Base-by-base conservation (phyloP, 2,329 filamentous ascomycete species). In the Sphaerulina musiva region DNA sequence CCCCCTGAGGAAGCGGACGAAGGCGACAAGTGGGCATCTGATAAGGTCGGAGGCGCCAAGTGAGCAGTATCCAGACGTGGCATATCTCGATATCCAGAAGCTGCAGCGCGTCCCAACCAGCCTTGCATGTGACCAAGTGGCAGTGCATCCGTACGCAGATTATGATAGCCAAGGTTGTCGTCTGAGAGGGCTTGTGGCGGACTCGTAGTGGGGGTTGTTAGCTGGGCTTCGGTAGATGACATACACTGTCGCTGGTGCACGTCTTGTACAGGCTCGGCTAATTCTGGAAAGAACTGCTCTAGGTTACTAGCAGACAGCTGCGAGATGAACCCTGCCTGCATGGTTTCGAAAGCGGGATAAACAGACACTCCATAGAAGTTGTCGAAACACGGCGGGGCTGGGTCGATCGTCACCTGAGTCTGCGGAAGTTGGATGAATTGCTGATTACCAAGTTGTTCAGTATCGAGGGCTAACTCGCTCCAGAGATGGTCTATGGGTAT, bases 1-100 rank as follows among this genome's bases (percentile, higher is more conserved):
- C 46, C 58, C 11, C 53, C 51, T 2, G 60, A 57, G 9, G 60
- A 61, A 11, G 59, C 59, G 9, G 60, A 62, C 5, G 55, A 58
- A 9, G 60, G 60, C 12, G 60, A 59, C 11, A 53, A 53, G 41
- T 56, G 51, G 2, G 49, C 46, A 5, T 54, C 46, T 5, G 45
- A 45, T 11, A 17, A 3, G 4, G 53, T 40, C 1, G 60, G 60
- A 11, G 52, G 52, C 20, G 46, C 53, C n/a, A 61, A 53, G 10
- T n/a, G 53, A 32, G 44, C 50, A 2, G 60, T 61, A 41, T 59
- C 45, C 14, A 59, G 32, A 9, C 54, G 52, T 11, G 51, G 56
- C 38, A 54, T 34, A 8, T 53, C 34, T n/a, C 46, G 56, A 12
- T 44, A 41, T 36, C 59, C 58, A 14, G 47, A 47, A 9, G 54